Evolutionary conservation across 1,139 yeast species (phyloP), one percentile per base, ranked within the genome.

Genomic region (Komagataea norvegica): DNA sequence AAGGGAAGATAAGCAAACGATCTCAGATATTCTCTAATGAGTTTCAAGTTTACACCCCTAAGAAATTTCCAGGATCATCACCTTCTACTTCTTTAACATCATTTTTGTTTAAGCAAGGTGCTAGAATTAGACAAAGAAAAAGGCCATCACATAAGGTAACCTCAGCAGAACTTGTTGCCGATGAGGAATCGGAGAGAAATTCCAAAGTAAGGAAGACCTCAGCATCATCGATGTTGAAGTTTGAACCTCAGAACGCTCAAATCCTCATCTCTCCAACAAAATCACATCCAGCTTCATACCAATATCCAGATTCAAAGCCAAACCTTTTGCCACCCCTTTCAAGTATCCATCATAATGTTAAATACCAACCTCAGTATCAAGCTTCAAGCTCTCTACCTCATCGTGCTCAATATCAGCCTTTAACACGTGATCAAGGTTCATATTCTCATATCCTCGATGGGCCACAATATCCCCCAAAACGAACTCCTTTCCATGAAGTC

Each of bases 11-110:
- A 6, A 29, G 25, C 13, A 45, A 47, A 41, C 42, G 49, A 29
- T 37, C 36, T 36, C 40, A 43, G 16, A 18, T 40, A 2, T 19
- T 34, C 3, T 50, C 56, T 6, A 42, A 45, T 23, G 46, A 38
- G 9, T 50, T 55, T 22, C 49, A 48, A 19, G 55, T 55, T 5
- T 55, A 38, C 30, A 51, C 57, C 5, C 59, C 57, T 16, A 55
- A 55, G 41, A 55, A 55, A 34, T 55, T 55, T 37, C 59, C 59
- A 2, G 60, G 60, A 2, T 48, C 57, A 2, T 38, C 47, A 8
- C 47, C 55, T 0, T 50, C 56, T 6, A 52, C 57, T 3, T 45
- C 53, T 11, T 36, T 55, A 28, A 52, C 57, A 4, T 40, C 47
- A 13, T 55, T 54, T 36, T 40, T 55, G 6, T 53, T 45, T 38